A percentile compares a stretch with the other conserved stretches of the same genome.
These are phyloP conservation scores for Murraya koenigii DNA, from an alignment of 345 rosid genomes.

Conservation along the genomic window DNA sequence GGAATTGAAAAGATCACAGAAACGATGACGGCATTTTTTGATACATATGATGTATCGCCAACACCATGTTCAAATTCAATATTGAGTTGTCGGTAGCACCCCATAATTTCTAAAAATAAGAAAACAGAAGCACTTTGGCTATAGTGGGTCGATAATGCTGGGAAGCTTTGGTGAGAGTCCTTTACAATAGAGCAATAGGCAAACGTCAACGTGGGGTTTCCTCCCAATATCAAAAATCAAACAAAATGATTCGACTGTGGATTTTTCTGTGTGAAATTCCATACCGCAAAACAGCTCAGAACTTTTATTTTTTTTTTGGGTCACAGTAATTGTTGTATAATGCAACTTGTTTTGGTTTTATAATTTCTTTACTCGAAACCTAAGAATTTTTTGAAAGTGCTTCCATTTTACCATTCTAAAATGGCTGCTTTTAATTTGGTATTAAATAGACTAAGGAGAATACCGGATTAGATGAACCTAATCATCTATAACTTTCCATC, in stretches of 20 bases:
- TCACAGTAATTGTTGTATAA: not conserved
- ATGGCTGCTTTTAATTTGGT: not conserved
- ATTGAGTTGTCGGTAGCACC: not conserved
- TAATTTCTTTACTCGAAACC: not conserved
- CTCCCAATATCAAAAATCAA: not conserved
- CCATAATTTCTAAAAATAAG: not conserved
- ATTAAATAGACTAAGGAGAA: not conserved
- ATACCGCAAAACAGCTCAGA: constrained; percentile 12
- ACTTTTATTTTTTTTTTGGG: too few relatives aligned
- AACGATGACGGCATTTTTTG: not conserved
- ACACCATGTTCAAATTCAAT: not conserved
- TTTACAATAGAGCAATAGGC: too few relatives aligned
- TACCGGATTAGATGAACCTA: not conserved
- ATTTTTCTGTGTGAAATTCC: not conserved
- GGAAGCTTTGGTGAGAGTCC: not conserved
- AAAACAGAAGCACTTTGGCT: not conserved
- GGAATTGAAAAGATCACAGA: not conserved
- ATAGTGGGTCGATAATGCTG: constrained; percentile 1
- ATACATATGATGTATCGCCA: not conserved
- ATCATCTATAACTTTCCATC: not conserved
- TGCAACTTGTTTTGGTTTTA: not conserved
- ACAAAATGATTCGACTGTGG: constrained; percentile 7
- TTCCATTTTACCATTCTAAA: not conserved
- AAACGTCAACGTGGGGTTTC: not conserved
- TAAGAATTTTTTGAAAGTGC: not conserved